Evolutionary conservation across 768 basidiomycete species (phyloP).

Genomic region (Amyloporia xantha): DNA sequence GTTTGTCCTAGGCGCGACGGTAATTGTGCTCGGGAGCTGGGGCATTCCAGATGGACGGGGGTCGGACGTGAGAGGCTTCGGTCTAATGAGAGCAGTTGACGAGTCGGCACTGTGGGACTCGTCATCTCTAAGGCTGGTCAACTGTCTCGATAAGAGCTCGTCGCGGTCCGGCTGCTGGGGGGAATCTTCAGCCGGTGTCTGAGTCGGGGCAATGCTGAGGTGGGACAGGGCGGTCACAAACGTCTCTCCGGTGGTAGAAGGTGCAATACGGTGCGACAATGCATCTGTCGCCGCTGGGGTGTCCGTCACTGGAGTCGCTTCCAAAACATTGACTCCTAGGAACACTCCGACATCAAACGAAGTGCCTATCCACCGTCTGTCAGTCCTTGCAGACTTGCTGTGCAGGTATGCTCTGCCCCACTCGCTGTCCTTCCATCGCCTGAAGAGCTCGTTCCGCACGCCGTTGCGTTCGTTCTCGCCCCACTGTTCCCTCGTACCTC

Average conservation of each 20-base stretch:
- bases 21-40: not conserved
- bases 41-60: conserved; percentile 1
- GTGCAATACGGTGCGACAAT: not conserved
- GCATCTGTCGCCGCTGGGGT: conserved; percentile 1
- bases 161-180: not conserved
- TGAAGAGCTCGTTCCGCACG: conserved; percentile 49
- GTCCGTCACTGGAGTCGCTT: conserved; percentile 8
- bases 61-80: not conserved
- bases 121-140: not conserved
- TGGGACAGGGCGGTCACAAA: conserved; percentile 24
- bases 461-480: conserved; percentile 44
- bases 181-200: not conserved
- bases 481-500: conserved; percentile 66
- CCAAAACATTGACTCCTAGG: conserved; percentile 58
- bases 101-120: conserved; percentile 4
- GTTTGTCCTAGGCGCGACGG: no score
- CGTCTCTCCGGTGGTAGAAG: conserved; percentile 20
- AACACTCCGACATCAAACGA: conserved; percentile 78
- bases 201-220: not conserved
- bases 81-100: conserved; percentile 10
- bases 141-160: not conserved
- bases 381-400: conserved; percentile 26
- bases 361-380: conserved; percentile 55
- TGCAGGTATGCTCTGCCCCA: conserved; percentile 43
- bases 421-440: conserved; percentile 58